Percentiles rank a stretch among this genome's conserved stretches.
phyloP scores from a whole-genome alignment of 2,329 filamentous ascomycete genomes.

The Beauveria brongniartii region DNA sequence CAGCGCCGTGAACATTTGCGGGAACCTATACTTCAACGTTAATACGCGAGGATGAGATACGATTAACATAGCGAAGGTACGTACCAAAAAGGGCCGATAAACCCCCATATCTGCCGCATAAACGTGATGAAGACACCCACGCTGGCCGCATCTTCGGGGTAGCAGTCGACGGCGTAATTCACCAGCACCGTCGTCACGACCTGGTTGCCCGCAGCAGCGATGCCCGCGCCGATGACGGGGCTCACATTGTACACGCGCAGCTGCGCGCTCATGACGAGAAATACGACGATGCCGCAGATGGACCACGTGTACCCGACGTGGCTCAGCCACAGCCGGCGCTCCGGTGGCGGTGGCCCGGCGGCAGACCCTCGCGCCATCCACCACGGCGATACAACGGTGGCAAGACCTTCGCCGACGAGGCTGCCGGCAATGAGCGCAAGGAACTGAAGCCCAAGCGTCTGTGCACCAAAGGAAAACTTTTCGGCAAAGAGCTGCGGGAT shows the following conservation, averaged over 20 bases:
- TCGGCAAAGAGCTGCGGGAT: conserved; percentile 8
- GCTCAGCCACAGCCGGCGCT: conserved; percentile 3
- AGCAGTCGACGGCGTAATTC: conserved; percentile 5
- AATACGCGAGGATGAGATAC: not conserved
- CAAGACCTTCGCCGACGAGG: not conserved
- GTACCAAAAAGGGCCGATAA: not conserved
- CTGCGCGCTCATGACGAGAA: not conserved
- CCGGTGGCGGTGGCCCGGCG: not conserved
- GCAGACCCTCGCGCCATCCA: not conserved
- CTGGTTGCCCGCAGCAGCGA: conserved; percentile 4
- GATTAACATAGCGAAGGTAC: not conserved
- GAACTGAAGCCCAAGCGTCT: conserved; percentile 4
- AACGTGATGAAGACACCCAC: conserved; percentile 2
- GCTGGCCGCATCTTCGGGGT: conserved; percentile 1
- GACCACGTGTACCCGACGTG: not conserved
- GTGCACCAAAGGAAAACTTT: not conserved
- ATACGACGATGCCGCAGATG: not conserved
- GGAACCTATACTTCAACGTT: not conserved
- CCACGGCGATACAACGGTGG: not conserved
- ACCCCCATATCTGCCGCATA: not conserved
- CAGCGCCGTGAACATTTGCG: not conserved
- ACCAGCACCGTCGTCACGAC: conserved; percentile 2
- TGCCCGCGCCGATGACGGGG: conserved; percentile 1
- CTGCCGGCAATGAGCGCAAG: conserved; percentile 4
- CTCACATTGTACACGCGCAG: conserved; percentile 4